Conservation (phyloP, 1,139 yeast genomes). For the Wickerhamiella infanticola region DNA sequence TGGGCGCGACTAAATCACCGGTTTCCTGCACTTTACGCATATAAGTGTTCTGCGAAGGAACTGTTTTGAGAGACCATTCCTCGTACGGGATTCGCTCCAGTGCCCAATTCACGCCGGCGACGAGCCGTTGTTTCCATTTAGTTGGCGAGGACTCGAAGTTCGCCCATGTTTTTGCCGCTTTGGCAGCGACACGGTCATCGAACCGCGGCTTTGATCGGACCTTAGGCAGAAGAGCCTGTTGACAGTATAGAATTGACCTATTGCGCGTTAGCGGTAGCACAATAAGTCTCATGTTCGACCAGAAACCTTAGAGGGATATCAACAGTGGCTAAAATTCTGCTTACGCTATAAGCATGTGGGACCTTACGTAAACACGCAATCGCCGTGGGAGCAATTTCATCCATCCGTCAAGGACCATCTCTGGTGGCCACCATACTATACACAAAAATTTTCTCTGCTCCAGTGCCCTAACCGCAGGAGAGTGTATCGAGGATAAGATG, state of each 20-base stretch:
- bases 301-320: background rate
- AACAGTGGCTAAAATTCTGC: background rate
- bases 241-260: constrained; percentile 11
- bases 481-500: too few species aligned
- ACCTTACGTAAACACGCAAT: too few species aligned
- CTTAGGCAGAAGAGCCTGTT: constrained; percentile 8
- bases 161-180: constrained; percentile 36
- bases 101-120: constrained; percentile 26
- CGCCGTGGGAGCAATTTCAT: too few species aligned
- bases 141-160: constrained; percentile 29
- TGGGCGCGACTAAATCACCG: background rate
- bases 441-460: too few species aligned
- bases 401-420: too few species aligned
- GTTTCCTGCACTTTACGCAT: constrained; percentile 7
- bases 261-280: constrained; percentile 9
- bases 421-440: too few species aligned
- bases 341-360: too few species aligned
- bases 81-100: constrained; percentile 36
- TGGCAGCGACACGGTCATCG: constrained; percentile 30
- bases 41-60: constrained; percentile 27
- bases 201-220: constrained; percentile 20
- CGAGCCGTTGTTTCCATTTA: constrained; percentile 30
- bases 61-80: constrained; percentile 35
- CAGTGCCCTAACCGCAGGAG: too few species aligned
- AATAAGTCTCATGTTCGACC: constrained; percentile 8